Evolutionary conservation across 2,329 filamentous ascomycete genomes (phyloP).

Genomic region (Cryphonectria nitschkei): DNA sequence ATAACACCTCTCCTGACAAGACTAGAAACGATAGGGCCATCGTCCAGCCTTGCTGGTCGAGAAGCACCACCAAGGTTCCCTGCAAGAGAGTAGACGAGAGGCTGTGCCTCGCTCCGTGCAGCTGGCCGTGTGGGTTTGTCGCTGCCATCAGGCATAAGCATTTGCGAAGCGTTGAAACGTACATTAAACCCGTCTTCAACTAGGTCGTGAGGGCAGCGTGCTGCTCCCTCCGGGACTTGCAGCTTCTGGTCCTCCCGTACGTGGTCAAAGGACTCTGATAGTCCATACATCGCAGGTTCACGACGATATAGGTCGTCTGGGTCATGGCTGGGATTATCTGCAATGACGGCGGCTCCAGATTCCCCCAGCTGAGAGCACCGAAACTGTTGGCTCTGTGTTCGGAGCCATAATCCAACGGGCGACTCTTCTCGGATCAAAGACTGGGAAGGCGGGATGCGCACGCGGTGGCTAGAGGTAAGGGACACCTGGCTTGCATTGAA

Average conservation of each 20-base stretch:
- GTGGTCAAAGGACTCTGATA: not conserved
- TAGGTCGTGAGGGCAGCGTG: not conserved
- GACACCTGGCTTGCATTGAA: constrained; percentile 14
- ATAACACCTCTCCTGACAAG: constrained; percentile 9
- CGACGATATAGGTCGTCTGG: not conserved
- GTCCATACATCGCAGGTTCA: not conserved
- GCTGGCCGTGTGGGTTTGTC: not conserved
- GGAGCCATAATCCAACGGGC: constrained; percentile 26
- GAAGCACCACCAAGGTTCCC: not conserved
- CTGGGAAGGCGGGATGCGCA: constrained; percentile 21
- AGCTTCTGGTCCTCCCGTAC: not conserved
- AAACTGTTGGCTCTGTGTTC: constrained; percentile 23
- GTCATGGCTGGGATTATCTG: not conserved
- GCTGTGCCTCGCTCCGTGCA: not conserved
- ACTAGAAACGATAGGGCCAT: not conserved
- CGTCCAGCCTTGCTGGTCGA: not conserved
- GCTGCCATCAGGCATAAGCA: not conserved
- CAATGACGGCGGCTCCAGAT: not conserved
- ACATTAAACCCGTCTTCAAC: not conserved
- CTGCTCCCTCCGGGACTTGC: constrained; percentile 1
- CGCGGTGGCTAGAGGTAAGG: constrained; percentile 11
- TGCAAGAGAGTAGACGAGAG: not conserved
- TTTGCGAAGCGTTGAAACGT: not conserved
- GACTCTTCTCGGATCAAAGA: constrained; percentile 25
- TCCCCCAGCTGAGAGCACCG: not conserved